Evolutionary conservation across 208 protist species (phyloP).

Genomic region (Leishmania major): DNA sequence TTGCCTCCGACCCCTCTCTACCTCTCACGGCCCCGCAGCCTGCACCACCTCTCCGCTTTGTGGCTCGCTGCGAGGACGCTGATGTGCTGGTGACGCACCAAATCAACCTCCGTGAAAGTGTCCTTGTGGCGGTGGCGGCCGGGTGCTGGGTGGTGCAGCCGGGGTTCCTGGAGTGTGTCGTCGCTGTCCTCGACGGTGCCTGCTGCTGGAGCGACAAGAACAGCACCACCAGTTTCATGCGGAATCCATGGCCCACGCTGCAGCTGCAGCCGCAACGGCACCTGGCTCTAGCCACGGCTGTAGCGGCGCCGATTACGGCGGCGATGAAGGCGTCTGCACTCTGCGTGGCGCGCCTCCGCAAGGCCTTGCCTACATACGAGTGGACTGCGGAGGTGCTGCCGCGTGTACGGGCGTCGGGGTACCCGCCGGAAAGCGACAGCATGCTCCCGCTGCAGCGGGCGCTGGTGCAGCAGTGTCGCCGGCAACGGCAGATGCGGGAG

Average conservation of each 20-base stretch:
- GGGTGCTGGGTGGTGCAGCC: slow-evolving; percentile 66
- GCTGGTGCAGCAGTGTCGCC: slow-evolving; percentile 24
- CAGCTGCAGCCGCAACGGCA: background rate
- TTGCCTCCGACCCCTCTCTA: background rate
- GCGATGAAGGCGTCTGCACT: background rate
- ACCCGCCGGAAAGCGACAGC: background rate
- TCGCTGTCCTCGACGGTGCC: slow-evolving; percentile 16
- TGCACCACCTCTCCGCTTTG: slow-evolving; percentile 24
- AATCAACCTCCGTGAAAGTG: slow-evolving; percentile 60
- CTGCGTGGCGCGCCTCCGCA: slow-evolving; percentile 18
- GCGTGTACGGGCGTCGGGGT: background rate
- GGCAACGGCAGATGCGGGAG: slow-evolving; percentile 13
- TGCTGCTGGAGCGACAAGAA: background rate
- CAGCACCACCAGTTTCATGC: background rate
- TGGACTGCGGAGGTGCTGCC: slow-evolving; percentile 12
- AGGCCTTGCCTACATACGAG: slow-evolving; percentile 21
- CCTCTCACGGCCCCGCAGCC: background rate
- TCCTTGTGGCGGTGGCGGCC: slow-evolving; percentile 63
- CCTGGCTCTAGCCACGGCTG: background rate
- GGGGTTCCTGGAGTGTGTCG: slow-evolving; percentile 39
- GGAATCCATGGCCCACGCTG: slow-evolving; percentile 6
- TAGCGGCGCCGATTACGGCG: background rate
- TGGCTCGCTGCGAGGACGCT: slow-evolving; percentile 39
- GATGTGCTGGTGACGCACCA: slow-evolving; percentile 75
- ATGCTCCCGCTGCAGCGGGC: slow-evolving; percentile 3